phyloP scores from a whole-genome alignment of 2,329 filamentous ascomycete genomes.

The Botryosphaeria agaves region DNA sequence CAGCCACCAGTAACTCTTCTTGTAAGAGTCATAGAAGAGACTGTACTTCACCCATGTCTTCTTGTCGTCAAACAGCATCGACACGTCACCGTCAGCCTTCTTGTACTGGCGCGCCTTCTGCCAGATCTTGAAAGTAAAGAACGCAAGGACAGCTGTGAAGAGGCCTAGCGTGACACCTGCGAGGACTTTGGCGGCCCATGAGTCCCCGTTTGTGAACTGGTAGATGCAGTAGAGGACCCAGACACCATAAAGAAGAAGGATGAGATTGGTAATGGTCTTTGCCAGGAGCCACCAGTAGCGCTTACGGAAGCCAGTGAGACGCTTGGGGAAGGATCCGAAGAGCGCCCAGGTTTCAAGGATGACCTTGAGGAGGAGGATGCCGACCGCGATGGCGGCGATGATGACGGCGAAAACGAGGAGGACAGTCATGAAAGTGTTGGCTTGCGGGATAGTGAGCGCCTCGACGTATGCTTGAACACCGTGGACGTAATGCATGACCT shows the following conservation, averaged over 20 bases:
- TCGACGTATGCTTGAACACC: slow-evolving; percentile 75
- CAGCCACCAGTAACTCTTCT: slow-evolving; percentile 91
- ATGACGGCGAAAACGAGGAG: slow-evolving; percentile 77
- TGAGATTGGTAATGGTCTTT: slow-evolving; percentile 75
- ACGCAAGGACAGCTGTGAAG: slow-evolving; percentile 67
- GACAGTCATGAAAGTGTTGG: slow-evolving; percentile 93
- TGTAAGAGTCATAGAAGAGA: slow-evolving; percentile 92
- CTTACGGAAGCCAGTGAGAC: slow-evolving; percentile 70
- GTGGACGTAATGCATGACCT: slow-evolving; percentile 40
- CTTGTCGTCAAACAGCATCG: slow-evolving; percentile 72
- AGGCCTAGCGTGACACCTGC: slow-evolving; percentile 64
- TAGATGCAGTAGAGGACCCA: slow-evolving; percentile 95
- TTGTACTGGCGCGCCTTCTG: slow-evolving; percentile 57
- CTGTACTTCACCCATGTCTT: slow-evolving; percentile 89
- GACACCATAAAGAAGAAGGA: slow-evolving; percentile 80
- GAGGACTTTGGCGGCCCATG: slow-evolving; percentile 75
- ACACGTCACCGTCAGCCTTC: slow-evolving; percentile 53
- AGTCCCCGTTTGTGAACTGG: slow-evolving; percentile 86
- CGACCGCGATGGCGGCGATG: slow-evolving; percentile 65
- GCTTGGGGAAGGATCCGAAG: slow-evolving; percentile 71
- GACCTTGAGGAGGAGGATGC: slow-evolving; percentile 79
- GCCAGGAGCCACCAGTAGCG: slow-evolving; percentile 92
- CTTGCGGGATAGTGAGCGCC: slow-evolving; percentile 65
- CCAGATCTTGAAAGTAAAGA: slow-evolving; percentile 76
- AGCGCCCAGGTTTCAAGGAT: slow-evolving; percentile 82